Conservation (phyloP, 2,329 filamentous ascomycete genomes). For the Juglanconis juglandina region DNA sequence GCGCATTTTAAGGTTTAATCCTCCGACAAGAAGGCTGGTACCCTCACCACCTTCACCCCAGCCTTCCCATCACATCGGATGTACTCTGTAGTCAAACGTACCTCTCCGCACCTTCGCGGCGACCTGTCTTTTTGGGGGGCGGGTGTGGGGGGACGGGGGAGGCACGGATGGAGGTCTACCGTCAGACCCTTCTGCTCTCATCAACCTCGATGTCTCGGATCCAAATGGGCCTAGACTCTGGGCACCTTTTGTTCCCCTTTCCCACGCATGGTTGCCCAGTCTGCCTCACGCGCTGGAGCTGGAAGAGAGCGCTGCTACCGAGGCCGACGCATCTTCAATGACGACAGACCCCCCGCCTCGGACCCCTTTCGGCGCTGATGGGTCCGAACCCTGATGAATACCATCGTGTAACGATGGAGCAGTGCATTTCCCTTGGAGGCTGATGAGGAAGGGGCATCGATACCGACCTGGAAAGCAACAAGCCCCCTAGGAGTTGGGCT, state of each 20-base stretch:
- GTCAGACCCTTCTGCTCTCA: neutral
- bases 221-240: neutral
- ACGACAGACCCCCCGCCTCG: conserved; percentile 1
- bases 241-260: neutral
- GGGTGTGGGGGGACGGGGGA: too few species aligned
- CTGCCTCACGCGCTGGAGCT: neutral
- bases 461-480: neutral
- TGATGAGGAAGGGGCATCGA: neutral
- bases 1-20: conserved; percentile 13
- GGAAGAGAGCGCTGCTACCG: neutral
- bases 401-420: neutral
- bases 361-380: neutral
- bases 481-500: neutral
- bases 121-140: too few species aligned
- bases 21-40: conserved; percentile 10
- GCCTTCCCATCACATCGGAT: neutral
- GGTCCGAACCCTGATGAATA: too few species aligned
- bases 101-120: too few species aligned
- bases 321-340: neutral
- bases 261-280: neutral
- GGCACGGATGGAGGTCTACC: too few species aligned
- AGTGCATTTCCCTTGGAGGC: neutral
- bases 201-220: neutral
- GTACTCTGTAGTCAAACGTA: neutral
- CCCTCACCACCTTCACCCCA: neutral